Evolutionary conservation across 495 filamentous ascomycete species (phyloP).

Genomic region (Trichoderma virens): DNA sequence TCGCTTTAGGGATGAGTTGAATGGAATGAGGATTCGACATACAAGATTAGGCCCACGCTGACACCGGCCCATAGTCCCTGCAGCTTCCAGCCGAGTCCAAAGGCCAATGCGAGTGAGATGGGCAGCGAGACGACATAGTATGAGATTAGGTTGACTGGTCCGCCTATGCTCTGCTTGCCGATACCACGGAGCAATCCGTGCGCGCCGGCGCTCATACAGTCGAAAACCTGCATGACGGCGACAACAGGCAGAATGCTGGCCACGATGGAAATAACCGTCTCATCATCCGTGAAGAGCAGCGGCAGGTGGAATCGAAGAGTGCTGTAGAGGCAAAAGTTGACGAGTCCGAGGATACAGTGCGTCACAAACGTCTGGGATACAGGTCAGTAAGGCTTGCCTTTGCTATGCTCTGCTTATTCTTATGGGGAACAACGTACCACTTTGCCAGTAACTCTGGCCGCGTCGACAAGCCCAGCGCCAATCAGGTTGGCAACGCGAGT

Average conservation of each 20-base stretch:
- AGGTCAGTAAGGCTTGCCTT: background rate
- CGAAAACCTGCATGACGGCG: constrained; percentile 70
- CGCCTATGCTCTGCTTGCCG: constrained; percentile 66
- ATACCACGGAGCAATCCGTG: constrained; percentile 66
- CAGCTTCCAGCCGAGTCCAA: constrained; percentile 57
- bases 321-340: constrained; percentile 57
- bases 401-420: background rate
- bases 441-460: constrained; percentile 56
- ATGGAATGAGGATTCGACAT: background rate
- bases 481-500: constrained; percentile 60
- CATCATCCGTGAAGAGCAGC: constrained; percentile 61
- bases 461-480: constrained; percentile 41
- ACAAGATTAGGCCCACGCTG: constrained; percentile 46
- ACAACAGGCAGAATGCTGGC: constrained; percentile 59
- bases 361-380: background rate
- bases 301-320: constrained; percentile 51
- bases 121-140: constrained; percentile 73
- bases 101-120: constrained; percentile 57
- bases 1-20: background rate
- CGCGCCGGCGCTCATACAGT: constrained; percentile 56
- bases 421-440: constrained; percentile 32
- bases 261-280: constrained; percentile 58
- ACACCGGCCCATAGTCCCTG: constrained; percentile 64
- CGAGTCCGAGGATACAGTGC: constrained; percentile 45
- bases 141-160: constrained; percentile 62